Percentiles rank a stretch among this genome's conserved stretches.
phyloP scores from a whole-genome alignment of 2,329 filamentous ascomycete species.

The Penicillium digitatum region DNA sequence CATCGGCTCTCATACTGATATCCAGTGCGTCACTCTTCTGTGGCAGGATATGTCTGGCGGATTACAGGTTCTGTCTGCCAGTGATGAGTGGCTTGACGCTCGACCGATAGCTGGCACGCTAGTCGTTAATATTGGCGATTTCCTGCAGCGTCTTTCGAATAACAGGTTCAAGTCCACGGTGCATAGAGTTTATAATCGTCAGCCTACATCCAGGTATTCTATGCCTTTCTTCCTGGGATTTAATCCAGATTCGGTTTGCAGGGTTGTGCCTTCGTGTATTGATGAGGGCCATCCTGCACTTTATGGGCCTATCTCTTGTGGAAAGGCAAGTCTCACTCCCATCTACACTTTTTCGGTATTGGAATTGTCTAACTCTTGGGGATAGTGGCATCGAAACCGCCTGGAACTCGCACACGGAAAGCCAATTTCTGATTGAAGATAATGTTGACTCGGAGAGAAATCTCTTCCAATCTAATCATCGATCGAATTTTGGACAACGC shows the following conservation, averaged over 20 bases:
- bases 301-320: constrained; percentile 52
- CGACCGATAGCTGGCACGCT: constrained; percentile 44
- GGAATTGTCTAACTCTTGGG: not conserved
- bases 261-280: constrained; percentile 48
- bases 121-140: constrained; percentile 54
- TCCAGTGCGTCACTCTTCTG: constrained; percentile 50
- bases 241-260: constrained; percentile 46
- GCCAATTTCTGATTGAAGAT: not conserved
- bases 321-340: constrained; percentile 30
- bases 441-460: not conserved
- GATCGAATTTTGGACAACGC: not conserved
- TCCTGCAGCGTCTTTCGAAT: constrained; percentile 51
- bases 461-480: not conserved
- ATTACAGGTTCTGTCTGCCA: constrained; percentile 43
- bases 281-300: constrained; percentile 47
- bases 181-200: constrained; percentile 44
- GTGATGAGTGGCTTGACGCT: constrained; percentile 30
- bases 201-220: constrained; percentile 44
- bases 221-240: constrained; percentile 58
- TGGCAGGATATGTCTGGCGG: constrained; percentile 45
- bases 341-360: not conserved
- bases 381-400: constrained; percentile 24
- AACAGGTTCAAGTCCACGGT: constrained; percentile 51
- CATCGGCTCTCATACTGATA: constrained; percentile 48
- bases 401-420: constrained; percentile 14